Evolutionary conservation across 2,329 filamentous ascomycete genomes (phyloP).

Genomic region (Aspergillus viridinutans): DNA sequence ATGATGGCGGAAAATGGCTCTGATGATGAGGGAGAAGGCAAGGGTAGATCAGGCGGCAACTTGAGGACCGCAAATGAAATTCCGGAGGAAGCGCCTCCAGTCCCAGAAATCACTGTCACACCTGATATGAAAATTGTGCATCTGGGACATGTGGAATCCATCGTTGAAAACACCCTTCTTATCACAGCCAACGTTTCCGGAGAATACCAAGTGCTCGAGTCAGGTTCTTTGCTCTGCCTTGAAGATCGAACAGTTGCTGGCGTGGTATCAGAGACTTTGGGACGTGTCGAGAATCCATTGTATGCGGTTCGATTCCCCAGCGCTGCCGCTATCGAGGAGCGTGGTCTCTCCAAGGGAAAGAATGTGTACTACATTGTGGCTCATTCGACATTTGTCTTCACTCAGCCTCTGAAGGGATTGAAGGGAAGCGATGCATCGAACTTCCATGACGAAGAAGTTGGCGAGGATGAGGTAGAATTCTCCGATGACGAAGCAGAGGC

Average conservation of each 20-base stretch:
- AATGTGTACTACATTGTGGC: slow-evolving; percentile 74
- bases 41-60: slow-evolving; percentile 43
- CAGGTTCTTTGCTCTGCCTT: slow-evolving; percentile 76
- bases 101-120: slow-evolving; percentile 74
- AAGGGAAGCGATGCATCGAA: slow-evolving; percentile 96
- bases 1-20: slow-evolving; percentile 79
- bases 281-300: slow-evolving; percentile 76
- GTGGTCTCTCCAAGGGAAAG: slow-evolving; percentile 64
- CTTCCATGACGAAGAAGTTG: slow-evolving; percentile 86
- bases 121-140: slow-evolving; percentile 71
- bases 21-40: slow-evolving; percentile 67
- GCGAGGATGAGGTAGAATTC: slow-evolving; percentile 84
- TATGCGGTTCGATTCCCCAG: slow-evolving; percentile 77
- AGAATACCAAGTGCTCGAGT: slow-evolving; percentile 79
- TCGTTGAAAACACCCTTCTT: slow-evolving; percentile 74
- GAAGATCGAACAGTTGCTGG: slow-evolving; percentile 73
- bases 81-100: slow-evolving; percentile 59
- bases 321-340: slow-evolving; percentile 61
- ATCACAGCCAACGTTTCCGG: slow-evolving; percentile 75
- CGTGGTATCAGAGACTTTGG: slow-evolving; percentile 78
- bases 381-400: slow-evolving; percentile 82
- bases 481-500: slow-evolving; percentile 95
- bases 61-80: slow-evolving; percentile 80
- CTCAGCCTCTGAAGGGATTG: slow-evolving; percentile 68
- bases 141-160: slow-evolving; percentile 69